phyloP scores from a whole-genome alignment of 176 grass and related monocot genomes.

The Rhynchospora pubera region DNA sequence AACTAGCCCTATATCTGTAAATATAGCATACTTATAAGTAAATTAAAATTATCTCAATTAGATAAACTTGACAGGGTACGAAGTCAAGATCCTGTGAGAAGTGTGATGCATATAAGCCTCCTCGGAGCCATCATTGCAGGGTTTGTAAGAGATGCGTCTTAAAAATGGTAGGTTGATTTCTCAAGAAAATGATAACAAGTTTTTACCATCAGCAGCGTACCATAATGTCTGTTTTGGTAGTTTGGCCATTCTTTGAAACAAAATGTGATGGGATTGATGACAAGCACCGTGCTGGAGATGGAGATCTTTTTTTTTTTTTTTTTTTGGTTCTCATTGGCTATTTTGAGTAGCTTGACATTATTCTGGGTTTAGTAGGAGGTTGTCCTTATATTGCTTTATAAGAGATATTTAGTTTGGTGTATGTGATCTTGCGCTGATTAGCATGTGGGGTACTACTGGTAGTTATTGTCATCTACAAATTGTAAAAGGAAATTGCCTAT shows the following conservation, averaged over 20 bases:
- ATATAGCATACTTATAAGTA: not conserved
- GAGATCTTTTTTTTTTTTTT: no score
- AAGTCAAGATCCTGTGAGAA: slow-evolving; percentile 87
- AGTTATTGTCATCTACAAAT: not conserved
- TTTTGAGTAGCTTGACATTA: not conserved
- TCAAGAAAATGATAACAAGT: not conserved
- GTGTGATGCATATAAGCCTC: slow-evolving; percentile 70
- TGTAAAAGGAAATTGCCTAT: not conserved
- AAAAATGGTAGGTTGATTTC: slow-evolving; percentile 64
- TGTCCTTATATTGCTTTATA: no score
- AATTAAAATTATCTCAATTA: not conserved
- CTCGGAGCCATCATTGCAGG: slow-evolving; percentile 75
- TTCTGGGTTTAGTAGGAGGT: slow-evolving; percentile 1
- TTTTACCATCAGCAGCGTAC: not conserved
- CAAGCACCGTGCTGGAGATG: not conserved
- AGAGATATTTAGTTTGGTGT: no score
- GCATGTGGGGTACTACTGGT: not conserved
- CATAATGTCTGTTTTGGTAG: not conserved
- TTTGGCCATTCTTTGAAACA: not conserved
- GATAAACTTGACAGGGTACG: slow-evolving; percentile 37
- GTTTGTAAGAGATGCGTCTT: slow-evolving; percentile 89
- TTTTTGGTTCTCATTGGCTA: not conserved
- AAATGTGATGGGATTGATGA: not conserved
- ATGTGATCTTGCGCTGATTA: not conserved
- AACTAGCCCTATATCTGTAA: not conserved